Conservation (phyloP, 768 basidiomycete genomes). For the Collybia nuda region DNA sequence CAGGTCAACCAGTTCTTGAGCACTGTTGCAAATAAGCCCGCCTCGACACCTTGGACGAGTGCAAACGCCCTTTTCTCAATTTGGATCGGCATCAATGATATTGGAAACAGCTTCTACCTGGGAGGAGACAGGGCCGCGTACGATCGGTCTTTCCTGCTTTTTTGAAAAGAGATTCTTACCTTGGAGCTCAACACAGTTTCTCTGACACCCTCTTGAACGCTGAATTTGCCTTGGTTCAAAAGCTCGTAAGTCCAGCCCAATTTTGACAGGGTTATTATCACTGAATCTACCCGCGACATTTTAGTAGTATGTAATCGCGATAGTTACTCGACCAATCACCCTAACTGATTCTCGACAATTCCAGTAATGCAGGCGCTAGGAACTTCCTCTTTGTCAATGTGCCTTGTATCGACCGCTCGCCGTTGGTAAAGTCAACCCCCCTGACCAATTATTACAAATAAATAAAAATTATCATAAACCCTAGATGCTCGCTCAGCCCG, state of each 20-base stretch:
- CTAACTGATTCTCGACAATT: neutral
- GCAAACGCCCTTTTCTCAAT: constrained; percentile 59
- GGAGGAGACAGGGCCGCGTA: constrained; percentile 50
- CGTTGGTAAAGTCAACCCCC: constrained; percentile 26
- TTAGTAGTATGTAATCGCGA: constrained; percentile 30
- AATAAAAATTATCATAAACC: neutral
- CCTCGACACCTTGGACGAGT: constrained; percentile 54
- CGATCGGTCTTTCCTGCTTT: constrained; percentile 14
- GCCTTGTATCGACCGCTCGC: constrained; percentile 41
- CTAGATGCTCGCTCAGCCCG: constrained; percentile 48
- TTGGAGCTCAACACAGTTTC: constrained; percentile 30
- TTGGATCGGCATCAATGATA: constrained; percentile 76
- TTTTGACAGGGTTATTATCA: no score
- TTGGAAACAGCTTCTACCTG: constrained; percentile 52
- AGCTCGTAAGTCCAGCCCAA: constrained; percentile 35
- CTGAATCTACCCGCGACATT: neutral
- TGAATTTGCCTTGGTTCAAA: constrained; percentile 50
- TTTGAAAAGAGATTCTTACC: neutral
- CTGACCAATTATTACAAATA: neutral
- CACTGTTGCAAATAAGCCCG: constrained; percentile 45
- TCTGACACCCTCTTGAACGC: constrained; percentile 45
- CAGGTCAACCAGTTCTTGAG: constrained; percentile 61
- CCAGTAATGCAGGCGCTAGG: constrained; percentile 52
- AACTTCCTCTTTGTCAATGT: constrained; percentile 51
- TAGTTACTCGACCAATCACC: constrained; percentile 1